phyloP scores from a whole-genome alignment of 2,329 filamentous ascomycete genomes.

The Microsporum audouinii region DNA sequence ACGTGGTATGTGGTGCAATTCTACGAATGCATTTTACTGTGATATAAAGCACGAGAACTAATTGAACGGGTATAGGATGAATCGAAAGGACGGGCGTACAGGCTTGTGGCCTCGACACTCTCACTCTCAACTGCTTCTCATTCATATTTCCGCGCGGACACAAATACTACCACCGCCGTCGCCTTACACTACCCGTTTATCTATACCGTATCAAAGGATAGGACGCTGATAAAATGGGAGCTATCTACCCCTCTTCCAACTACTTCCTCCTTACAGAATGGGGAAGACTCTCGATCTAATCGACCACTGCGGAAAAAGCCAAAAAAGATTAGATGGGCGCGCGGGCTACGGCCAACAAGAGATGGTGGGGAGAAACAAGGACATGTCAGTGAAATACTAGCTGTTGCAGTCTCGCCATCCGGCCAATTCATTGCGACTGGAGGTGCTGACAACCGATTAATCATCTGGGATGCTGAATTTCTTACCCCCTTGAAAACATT shows the following conservation, averaged over 20 bases:
- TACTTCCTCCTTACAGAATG: slow-evolving; percentile 48
- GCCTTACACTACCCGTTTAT: slow-evolving; percentile 67
- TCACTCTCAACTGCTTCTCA: slow-evolving; percentile 56
- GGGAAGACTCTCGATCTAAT: slow-evolving; percentile 50
- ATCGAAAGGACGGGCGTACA: slow-evolving; percentile 78
- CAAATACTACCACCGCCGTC: slow-evolving; percentile 64
- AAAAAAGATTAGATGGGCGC: slow-evolving; percentile 39
- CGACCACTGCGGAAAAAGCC: slow-evolving; percentile 33
- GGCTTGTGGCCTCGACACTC: slow-evolving; percentile 62
- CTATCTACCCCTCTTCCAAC: slow-evolving; percentile 43
- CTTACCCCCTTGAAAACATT: slow-evolving; percentile 73
- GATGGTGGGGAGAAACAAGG: slow-evolving; percentile 46
- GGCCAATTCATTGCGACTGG: slow-evolving; percentile 87
- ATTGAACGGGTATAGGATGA: slow-evolving; percentile 46
- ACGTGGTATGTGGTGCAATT: slow-evolving; percentile 47
- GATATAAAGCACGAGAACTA: not conserved
- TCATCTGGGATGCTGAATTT: slow-evolving; percentile 75
- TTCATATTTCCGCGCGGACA: slow-evolving; percentile 67
- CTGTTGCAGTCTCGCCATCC: slow-evolving; percentile 75
- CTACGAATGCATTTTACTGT: not conserved
- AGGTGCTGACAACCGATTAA: slow-evolving; percentile 68
- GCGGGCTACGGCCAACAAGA: slow-evolving; percentile 32
- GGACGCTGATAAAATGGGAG: slow-evolving; percentile 79
- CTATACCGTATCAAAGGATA: slow-evolving; percentile 82
- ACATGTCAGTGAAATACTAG: slow-evolving; percentile 69